phyloP scores from a whole-genome alignment of 1,139 yeast genomes.

The Taiozyma onychis region DNA sequence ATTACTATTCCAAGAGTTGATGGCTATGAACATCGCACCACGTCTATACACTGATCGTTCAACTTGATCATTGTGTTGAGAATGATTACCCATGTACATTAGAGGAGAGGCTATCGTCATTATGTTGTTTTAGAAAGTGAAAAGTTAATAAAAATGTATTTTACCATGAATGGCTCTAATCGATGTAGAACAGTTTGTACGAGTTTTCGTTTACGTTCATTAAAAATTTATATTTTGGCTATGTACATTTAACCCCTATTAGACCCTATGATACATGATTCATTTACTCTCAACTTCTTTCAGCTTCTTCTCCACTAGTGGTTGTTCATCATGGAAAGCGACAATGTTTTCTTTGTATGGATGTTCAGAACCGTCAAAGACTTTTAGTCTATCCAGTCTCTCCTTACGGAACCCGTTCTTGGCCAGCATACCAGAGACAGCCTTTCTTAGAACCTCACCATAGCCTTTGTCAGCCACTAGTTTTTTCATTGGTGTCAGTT shows the following conservation, averaged over 20 bases:
- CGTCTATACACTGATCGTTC: constrained; percentile 69
- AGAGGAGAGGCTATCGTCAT: background rate
- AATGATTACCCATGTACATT: background rate
- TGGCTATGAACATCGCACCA: constrained; percentile 97
- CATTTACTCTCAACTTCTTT: constrained; percentile 18
- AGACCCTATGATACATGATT: background rate
- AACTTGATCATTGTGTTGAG: background rate
- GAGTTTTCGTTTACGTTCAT: background rate
- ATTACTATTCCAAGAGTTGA: constrained; percentile 91
- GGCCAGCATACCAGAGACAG: constrained; percentile 96
- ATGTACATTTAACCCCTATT: background rate
- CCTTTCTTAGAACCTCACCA: constrained; percentile 73
- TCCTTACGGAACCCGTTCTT: constrained; percentile 77
- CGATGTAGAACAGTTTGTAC: background rate
- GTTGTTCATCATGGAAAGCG: constrained; percentile 81
- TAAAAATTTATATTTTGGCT: background rate
- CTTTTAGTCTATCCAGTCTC: constrained; percentile 78
- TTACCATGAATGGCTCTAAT: background rate
- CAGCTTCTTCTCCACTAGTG: constrained; percentile 40
- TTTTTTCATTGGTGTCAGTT: constrained; percentile 75
- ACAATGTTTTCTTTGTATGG: constrained; percentile 80
- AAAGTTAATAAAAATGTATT: background rate
- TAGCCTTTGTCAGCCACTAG: constrained; percentile 77
- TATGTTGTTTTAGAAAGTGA: background rate
- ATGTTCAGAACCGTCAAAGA: constrained; percentile 82